Evolutionary conservation across 148 eudicot species (phyloP).

Genomic region (Nepenthes mirabilis): DNA sequence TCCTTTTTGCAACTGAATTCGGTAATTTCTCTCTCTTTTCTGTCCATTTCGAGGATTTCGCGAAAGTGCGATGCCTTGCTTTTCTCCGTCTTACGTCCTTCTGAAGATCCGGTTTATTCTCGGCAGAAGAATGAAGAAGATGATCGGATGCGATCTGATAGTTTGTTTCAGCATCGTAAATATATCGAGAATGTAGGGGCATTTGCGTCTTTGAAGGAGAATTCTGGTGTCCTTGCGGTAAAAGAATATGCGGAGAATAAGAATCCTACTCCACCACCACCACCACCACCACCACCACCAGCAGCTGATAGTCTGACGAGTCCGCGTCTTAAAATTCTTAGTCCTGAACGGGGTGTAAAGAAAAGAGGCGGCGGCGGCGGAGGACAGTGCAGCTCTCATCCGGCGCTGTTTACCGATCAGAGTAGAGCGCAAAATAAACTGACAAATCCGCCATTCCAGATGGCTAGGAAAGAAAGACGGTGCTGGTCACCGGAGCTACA

Average conservation of each 20-base stretch:
- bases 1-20: constrained; percentile 7
- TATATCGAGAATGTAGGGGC: constrained; percentile 12
- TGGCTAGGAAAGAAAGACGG: constrained; percentile 28
- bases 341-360: not conserved
- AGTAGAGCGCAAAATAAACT: not conserved
- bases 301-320: too few species aligned
- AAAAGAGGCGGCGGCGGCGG: too few species aligned
- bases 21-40: constrained; percentile 10
- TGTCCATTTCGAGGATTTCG: not conserved
- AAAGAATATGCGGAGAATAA: not conserved
- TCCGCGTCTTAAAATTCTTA: too few species aligned
- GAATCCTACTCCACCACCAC: too few species aligned
- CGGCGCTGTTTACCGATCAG: too few species aligned
- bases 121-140: too few species aligned
- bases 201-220: constrained; percentile 12
- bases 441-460: constrained; percentile 2
- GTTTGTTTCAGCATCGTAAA: not conserved
- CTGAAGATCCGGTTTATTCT: too few species aligned
- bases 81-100: too few species aligned
- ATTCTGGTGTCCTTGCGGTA: not conserved
- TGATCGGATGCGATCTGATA: too few species aligned
- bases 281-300: too few species aligned
- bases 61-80: not conserved
- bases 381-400: too few species aligned
- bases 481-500: constrained; percentile 45